Percentiles rank a stretch among this genome's conserved stretches.
These are phyloP conservation scores for Pouteria campechiana DNA, from an alignment of 179 eudicot species.

Conservation along the genomic window DNA sequence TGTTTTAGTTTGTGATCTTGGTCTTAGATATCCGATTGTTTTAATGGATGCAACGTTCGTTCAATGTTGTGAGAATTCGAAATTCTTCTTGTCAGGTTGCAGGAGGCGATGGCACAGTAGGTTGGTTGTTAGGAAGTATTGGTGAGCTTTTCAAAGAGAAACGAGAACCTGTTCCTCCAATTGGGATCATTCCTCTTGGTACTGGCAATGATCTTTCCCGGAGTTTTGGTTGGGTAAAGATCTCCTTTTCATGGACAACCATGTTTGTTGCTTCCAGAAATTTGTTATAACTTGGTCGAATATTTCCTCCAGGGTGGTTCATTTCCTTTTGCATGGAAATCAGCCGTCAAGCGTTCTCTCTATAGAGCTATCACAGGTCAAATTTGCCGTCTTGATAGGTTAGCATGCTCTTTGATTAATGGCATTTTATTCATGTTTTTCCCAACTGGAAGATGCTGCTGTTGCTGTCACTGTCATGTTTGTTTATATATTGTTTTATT, in stretches of 20 bases:
- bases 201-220: slow-evolving; percentile 95
- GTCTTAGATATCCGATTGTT: no score
- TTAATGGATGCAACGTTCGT: no score
- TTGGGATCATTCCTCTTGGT: slow-evolving; percentile 88
- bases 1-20: no score
- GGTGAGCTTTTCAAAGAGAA: slow-evolving; percentile 74
- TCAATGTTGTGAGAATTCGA: no score
- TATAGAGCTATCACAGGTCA: slow-evolving; percentile 40
- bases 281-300: no score
- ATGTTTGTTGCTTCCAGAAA: background rate
- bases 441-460: no score
- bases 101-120: slow-evolving; percentile 98
- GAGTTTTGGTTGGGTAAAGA: slow-evolving; percentile 93
- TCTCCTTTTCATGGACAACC: slow-evolving; percentile 3
- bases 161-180: slow-evolving; percentile 79
- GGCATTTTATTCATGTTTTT: no score
- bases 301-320: slow-evolving; percentile 65
- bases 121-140: slow-evolving; percentile 87
- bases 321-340: slow-evolving; percentile 91
- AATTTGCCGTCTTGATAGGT: slow-evolving; percentile 71
- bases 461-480: no score
- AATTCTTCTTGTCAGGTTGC: slow-evolving; percentile 83
- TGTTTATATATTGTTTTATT: no score
- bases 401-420: slow-evolving; percentile 4
- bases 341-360: slow-evolving; percentile 78